A percentile compares a stretch with the other conserved stretches of the same genome.
Evolutionary conservation across 2,329 filamentous ascomycete species (phyloP).

Genomic region (Cordyceps javanica): DNA sequence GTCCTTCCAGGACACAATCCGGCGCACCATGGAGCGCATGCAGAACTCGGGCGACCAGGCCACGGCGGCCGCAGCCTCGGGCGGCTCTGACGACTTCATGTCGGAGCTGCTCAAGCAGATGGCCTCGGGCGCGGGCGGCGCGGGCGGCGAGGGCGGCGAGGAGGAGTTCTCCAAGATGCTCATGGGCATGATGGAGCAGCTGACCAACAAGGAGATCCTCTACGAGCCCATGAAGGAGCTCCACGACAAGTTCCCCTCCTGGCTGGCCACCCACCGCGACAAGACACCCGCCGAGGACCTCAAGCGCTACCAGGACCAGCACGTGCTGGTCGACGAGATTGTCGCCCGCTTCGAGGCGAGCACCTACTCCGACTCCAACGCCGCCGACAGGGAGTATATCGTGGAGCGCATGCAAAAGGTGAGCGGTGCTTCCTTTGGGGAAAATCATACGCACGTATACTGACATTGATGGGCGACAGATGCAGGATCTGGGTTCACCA

Average conservation of each 20-base stretch:
- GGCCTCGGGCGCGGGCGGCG: constrained; percentile 40
- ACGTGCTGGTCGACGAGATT: constrained; percentile 74
- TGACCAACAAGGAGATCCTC: constrained; percentile 96
- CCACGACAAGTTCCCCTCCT: constrained; percentile 82
- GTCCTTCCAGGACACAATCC: constrained; percentile 87
- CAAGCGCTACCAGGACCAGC: constrained; percentile 75
- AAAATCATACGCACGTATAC: too few species aligned
- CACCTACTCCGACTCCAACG: constrained; percentile 75
- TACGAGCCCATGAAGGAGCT: constrained; percentile 99
- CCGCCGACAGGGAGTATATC: constrained; percentile 80
- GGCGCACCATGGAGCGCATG: constrained; percentile 93
- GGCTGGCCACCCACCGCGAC: constrained; percentile 72
- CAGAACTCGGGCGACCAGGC: constrained; percentile 81
- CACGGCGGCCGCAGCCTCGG: constrained; percentile 66
- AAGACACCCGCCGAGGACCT: constrained; percentile 65
- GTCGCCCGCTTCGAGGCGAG: constrained; percentile 80
- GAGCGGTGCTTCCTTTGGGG: too few species aligned
- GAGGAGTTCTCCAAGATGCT: constrained; percentile 94
- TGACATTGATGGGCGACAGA: constrained; percentile 49
- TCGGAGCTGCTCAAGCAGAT: constrained; percentile 91
- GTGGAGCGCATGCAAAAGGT: constrained; percentile 98
- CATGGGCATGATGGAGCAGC: constrained; percentile 96
- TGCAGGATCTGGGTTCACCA: constrained; percentile 92
- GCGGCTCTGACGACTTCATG: constrained; percentile 70
- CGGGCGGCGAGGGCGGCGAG: constrained; percentile 55